A percentile compares a stretch with the other conserved stretches of the same genome.
Conservation (phyloP, 139 green algal genomes). For the Volvox africanus region DNA sequence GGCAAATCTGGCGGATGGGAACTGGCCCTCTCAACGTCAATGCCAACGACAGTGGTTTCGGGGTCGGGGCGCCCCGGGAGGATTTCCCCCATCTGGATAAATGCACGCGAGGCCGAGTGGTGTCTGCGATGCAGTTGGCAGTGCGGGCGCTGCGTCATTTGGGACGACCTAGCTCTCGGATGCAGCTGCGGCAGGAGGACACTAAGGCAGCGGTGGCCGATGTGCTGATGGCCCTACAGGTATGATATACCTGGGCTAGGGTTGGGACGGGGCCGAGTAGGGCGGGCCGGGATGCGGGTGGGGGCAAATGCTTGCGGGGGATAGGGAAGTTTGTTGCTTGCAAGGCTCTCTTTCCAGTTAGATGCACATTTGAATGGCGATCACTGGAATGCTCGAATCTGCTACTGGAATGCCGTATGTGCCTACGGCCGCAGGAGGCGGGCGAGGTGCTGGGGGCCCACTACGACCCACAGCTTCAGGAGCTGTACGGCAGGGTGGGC, state of each 20-base stretch:
- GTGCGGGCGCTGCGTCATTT: conserved; percentile 6
- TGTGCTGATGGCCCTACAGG: not conserved
- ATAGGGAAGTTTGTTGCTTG: not conserved
- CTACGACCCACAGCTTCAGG: not conserved
- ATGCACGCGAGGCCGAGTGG: not conserved
- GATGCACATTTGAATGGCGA: not conserved
- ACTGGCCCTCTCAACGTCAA: too few species aligned
- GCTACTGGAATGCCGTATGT: not conserved
- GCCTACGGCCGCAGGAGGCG: not conserved
- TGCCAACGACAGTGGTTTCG: too few species aligned
- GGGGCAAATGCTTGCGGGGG: too few species aligned
- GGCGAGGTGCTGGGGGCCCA: not conserved
- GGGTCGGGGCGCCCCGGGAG: too few species aligned
- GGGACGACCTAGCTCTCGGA: not conserved
- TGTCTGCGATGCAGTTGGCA: not conserved
- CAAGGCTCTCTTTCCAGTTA: not conserved
- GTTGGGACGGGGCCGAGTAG: not conserved
- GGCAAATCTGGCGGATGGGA: too few species aligned
- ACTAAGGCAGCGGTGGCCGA: conserved; percentile 1
- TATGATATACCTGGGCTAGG: not conserved
- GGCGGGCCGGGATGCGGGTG: not conserved
- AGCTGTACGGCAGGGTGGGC: not conserved
- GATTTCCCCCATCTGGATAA: not conserved
- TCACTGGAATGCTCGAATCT: not conserved
- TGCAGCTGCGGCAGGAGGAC: conserved; percentile 11